These are phyloP conservation scores for Penicillium taxi DNA, from an alignment of 495 filamentous ascomycete genomes.

Conservation along the genomic window DNA sequence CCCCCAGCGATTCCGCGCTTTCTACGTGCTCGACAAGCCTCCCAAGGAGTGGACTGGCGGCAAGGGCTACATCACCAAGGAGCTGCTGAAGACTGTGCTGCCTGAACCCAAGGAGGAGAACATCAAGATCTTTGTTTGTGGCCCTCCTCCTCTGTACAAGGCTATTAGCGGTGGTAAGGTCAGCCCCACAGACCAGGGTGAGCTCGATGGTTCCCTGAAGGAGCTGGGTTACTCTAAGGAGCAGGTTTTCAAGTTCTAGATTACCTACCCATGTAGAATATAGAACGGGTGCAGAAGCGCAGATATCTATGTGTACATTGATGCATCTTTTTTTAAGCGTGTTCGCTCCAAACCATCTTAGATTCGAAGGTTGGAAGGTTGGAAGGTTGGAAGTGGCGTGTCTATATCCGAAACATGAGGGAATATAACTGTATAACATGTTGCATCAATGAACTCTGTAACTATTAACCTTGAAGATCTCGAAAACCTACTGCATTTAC, in stretches of 20 bases:
- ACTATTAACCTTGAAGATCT: too few relatives aligned
- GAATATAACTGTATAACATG: too few relatives aligned
- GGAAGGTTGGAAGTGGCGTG: too few relatives aligned
- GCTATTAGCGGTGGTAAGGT: constrained; percentile 83
- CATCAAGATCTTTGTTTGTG: constrained; percentile 88
- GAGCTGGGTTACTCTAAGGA: constrained; percentile 87
- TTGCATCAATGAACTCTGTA: too few relatives aligned
- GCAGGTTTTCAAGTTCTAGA: constrained; percentile 97
- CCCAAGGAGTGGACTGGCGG: constrained; percentile 68
- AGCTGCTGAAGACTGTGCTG: constrained; percentile 83
- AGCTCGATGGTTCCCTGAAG: constrained; percentile 74
- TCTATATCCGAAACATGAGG: too few relatives aligned
- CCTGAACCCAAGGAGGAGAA: constrained; percentile 85
- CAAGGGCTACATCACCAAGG: constrained; percentile 76
- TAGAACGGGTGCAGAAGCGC: constrained; percentile 2
- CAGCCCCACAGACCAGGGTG: constrained; percentile 85
- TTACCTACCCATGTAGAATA: constrained; percentile 18
- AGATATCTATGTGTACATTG: constrained; percentile 12
- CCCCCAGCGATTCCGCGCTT: constrained; percentile 84
- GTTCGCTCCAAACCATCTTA: too few relatives aligned
- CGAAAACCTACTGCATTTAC: too few relatives aligned
- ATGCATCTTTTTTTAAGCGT: constrained; percentile 12
- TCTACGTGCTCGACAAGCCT: constrained; percentile 84
- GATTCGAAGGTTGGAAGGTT: too few relatives aligned
- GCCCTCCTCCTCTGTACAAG: constrained; percentile 89